Base-by-base conservation (phyloP, 805 yeast genomes). In the Cyberlindnera euphorbiiphila region DNA sequence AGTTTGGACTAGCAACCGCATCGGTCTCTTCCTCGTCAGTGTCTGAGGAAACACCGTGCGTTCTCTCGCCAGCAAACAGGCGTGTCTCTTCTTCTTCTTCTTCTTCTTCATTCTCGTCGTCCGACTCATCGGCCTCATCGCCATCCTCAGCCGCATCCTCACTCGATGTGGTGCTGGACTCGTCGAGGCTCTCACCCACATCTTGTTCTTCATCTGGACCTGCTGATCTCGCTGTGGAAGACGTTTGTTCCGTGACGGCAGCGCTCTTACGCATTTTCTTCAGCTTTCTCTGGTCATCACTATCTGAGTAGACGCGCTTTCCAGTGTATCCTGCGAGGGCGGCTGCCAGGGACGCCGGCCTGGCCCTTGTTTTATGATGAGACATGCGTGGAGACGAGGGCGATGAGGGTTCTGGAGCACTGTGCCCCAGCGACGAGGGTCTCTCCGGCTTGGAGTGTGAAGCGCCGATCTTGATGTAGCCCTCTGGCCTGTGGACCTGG, bases 401-500 rank as follows among this genome's bases (percentile, higher is more conserved):
- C 6, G 27, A 3, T 12, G 37, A 8, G 17, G 15, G n/a, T 14
- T 23, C 31, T 20, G 26, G 38, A 26, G 35, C 35, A 4, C 11
- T 8, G 2, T 19, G 32, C 34, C 31, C 38, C 38, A 24, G 34
- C 8, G 37, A 5, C 16, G 43, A 40, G 30, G 37, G 30, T 24
- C 24, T 29, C 17, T 24, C 26, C 26, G 32, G 38, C 29, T 31
- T 36, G 18, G 43, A 32, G 29, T 32, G 28, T 28, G 40, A 12
- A 25, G 41, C 35, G 26, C 57, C 54, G 16, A 55, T 52, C 29
- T 36, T 53, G 39, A 72, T 68, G 59, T 78, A 82, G 44, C 66
- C 62, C 4, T 72, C 58, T 1, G 78, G 81, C 51, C 58, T 68
- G 32, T 64, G 52, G 14, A 68, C 53, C 11, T 65, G 65, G 15